A percentile compares a stretch with the other conserved stretches of the same genome.
Evolutionary conservation across 1,284 basidiomycete species (phyloP).

Genomic region (Ceraceosorus guamensis): DNA sequence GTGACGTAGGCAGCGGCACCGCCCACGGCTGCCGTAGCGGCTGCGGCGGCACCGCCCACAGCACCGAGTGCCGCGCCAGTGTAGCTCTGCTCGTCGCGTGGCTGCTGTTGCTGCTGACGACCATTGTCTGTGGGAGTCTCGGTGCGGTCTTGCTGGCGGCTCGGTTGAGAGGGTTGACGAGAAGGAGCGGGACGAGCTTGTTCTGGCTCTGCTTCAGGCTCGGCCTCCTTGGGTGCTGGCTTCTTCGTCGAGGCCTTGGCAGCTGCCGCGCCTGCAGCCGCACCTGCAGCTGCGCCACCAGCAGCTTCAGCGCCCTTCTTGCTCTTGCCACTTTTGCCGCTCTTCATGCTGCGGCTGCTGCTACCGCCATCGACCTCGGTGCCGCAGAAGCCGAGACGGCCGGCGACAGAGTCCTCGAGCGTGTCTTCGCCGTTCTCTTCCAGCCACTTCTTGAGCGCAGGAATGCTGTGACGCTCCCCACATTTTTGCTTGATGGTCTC

Average conservation of each 20-base stretch:
- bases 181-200: too few relatives aligned
- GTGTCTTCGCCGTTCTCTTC: constrained; percentile 44
- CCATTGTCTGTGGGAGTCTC: constrained; percentile 18
- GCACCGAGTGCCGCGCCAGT: constrained; percentile 34
- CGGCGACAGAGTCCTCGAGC: constrained; percentile 38
- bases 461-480: constrained; percentile 40
- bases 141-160: not conserved
- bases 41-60: constrained; percentile 32
- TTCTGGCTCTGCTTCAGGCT: constrained; percentile 2
- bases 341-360: not conserved
- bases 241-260: constrained; percentile 9
- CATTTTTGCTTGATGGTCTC: constrained; percentile 26
- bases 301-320: constrained; percentile 14
- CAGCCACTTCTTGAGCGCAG: constrained; percentile 42
- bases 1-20: constrained; percentile 27
- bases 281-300: constrained; percentile 9
- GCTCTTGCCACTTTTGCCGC: constrained; percentile 9
- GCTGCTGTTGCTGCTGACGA: constrained; percentile 13
- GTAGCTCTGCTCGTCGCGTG: constrained; percentile 21
- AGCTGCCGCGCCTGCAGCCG: constrained; percentile 5
- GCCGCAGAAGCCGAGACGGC: constrained; percentile 11
- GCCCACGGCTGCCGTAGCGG: constrained; percentile 26
- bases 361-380: constrained; percentile 11
- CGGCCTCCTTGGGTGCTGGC: not conserved
- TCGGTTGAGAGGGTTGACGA: not conserved